Base-by-base conservation (phyloP, 768 basidiomycete genomes). In the Pisolithus microcarpus region DNA sequence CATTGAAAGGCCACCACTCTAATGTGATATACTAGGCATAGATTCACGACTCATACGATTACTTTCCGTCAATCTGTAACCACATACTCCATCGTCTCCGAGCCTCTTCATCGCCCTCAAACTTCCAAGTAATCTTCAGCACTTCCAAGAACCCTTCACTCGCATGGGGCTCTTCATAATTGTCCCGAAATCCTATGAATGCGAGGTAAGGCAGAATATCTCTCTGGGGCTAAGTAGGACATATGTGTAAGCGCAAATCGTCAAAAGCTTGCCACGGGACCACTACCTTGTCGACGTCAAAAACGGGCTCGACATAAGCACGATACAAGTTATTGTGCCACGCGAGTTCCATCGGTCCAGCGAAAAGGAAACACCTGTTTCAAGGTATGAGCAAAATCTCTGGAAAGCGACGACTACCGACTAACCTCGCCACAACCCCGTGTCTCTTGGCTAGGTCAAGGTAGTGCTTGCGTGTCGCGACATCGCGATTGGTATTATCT, bases 271-370 rank as follows among this genome's bases (percentile, higher is more conserved):
- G 10, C 39, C 18, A 24, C 16, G 21, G 38, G 31, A 5, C 47
- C 6, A 26, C 13, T 55, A 60, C 59, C 24, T 53, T 52, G 21
- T 46, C 26, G 15, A 42, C 52, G 26, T 38, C 65, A 1, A 73
- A 72, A 2, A 76, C 63, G 0, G 82, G 80, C 28, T 77, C 68
- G 53, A 77, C 78, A 56, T 72, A 88, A 36, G 90, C 82, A 28
- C 94, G 80, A 62, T 95, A 96, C 7, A 93, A 67, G 60, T 94
- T 94, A 65, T 97, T 96, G 66, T 97, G 95, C 84, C 84, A 88
- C 2, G 90, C 90, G 7, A 95, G 75, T 43, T 91, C 87, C n/a
- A 80, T 58, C 8, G 85, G 79, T 40, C 83, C 87, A 8, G 79
- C 72, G 58, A 96, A 95, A 24, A 77, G 56, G 63, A 94, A 80